phyloP scores from a whole-genome alignment of 2,329 filamentous ascomycete species.

The Monosporascus sp. region DNA sequence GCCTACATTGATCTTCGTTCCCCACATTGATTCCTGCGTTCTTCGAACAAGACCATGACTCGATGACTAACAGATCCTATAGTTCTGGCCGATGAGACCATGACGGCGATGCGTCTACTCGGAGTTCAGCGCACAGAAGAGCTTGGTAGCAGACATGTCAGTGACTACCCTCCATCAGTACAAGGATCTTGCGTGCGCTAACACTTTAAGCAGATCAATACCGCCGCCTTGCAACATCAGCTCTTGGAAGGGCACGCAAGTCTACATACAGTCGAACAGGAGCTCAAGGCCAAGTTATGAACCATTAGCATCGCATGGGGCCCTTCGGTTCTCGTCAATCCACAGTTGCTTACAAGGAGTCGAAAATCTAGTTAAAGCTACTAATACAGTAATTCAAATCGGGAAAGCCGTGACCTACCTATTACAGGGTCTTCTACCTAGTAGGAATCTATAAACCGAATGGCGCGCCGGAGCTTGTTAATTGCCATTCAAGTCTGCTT shows the following conservation, averaged over 20 bases:
- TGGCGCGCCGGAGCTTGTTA: no score
- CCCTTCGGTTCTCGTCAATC: not conserved
- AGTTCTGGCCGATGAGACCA: constrained; percentile 21
- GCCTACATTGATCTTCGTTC: no score
- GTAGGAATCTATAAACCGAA: no score
- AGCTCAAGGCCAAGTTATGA: not conserved
- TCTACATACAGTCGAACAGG: not conserved
- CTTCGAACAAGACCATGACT: no score
- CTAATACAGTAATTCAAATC: no score
- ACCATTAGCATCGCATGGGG: not conserved
- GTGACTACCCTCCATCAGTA: not conserved
- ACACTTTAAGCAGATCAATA: not conserved
- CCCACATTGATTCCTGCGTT: not conserved
- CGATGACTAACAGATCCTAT: not conserved
- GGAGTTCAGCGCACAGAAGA: constrained; percentile 17
- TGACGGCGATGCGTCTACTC: constrained; percentile 20
- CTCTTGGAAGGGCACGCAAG: not conserved
- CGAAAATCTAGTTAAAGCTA: no score
- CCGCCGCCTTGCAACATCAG: not conserved
- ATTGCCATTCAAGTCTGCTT: no score
- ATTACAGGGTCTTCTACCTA: no score
- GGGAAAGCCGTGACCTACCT: no score
- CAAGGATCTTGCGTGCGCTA: not conserved
- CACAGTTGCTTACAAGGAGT: no score
- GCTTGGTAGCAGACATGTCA: constrained; percentile 17